These are phyloP conservation scores for Lippia alba DNA, from an alignment of 305 asterid species.

Conservation along the genomic window DNA sequence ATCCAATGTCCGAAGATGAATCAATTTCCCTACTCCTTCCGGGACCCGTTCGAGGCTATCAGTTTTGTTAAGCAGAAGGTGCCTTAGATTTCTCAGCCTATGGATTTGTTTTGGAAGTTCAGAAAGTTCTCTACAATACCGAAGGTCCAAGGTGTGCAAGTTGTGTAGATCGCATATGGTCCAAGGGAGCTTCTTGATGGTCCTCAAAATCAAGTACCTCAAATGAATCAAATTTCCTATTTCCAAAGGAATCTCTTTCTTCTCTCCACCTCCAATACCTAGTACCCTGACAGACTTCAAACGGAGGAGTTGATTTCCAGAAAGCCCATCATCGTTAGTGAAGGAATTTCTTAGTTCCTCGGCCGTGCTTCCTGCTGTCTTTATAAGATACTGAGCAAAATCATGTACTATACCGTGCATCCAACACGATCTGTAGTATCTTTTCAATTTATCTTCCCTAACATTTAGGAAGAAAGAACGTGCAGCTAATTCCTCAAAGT, in stretches of 20 bases:
- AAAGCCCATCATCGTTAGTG: neutral
- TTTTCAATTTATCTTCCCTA: neutral
- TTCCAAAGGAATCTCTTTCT: neutral
- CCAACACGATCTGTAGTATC: neutral
- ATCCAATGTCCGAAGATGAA: neutral
- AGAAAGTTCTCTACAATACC: neutral
- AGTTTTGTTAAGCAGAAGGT: neutral
- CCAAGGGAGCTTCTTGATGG: neutral
- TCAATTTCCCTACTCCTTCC: conserved; percentile 9
- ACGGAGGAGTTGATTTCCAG: neutral
- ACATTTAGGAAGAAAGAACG: conserved; percentile 15
- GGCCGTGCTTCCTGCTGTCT: neutral
- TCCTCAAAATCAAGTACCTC: neutral
- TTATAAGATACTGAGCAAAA: conserved; percentile 2
- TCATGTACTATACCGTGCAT: conserved; percentile 19
- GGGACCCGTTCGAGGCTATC: neutral
- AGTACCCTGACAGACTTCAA: neutral
- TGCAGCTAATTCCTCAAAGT: conserved; percentile 12
- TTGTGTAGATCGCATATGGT: conserved; percentile 6
- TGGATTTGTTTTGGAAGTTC: conserved; percentile 4
- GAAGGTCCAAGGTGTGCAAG: conserved; percentile 17
- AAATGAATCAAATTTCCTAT: conserved; percentile 21
- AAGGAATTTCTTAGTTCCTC: neutral
- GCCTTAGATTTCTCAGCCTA: conserved; percentile 22
- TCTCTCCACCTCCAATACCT: neutral